Base-by-base conservation (phyloP, 1,139 yeast genomes). In the Magnusiomyces fungicola region DNA sequence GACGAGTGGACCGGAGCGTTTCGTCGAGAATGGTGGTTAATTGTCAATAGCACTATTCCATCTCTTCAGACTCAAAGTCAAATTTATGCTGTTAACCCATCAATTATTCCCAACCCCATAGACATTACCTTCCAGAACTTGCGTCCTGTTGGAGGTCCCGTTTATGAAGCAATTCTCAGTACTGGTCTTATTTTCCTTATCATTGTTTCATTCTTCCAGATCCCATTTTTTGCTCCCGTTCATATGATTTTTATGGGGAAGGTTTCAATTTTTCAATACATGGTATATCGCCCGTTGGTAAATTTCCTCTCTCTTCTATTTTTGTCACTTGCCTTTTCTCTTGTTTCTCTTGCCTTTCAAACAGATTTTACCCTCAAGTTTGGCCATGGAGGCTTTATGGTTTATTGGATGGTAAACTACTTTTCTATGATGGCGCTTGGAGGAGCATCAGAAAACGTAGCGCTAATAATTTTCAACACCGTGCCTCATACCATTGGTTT, bases 141-240 rank as follows among this genome's bases (percentile, higher is more conserved):
- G 47, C 71, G 74, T 24, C 85, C 87, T 1, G 72, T 67, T 52
- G 65, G 66, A 1, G 70, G 78, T 56, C 69, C 77, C 2, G 78
- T 76, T 3, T 61, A 81, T 23, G 58, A 74, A 21, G 88, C 87
- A 0, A 87, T 90, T 1, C 65, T 79, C 4, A 87, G 83, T 63
- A 81, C 85, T 56, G 95, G 95, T 45, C 71, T 83, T 51, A 83
- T 87, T 64, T 86, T 80, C 65, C 71, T 83, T 62, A 76, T 86
- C 56, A 80, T 87, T 64, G 66, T 85, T 50, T 80, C 95, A 1
- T 73, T 78, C 55, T 74, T 77, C 67, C 79, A 78, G 55, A 74
- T 81, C 59, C 75, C 78, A 53, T 73, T 82, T 61, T 80, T 81
- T 61, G 71, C 69, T 19, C 77, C 76, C 3, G 62, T 79, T 30